Base-by-base conservation (phyloP, 768 basidiomycete species). In the Pleurotus sapidus region DNA sequence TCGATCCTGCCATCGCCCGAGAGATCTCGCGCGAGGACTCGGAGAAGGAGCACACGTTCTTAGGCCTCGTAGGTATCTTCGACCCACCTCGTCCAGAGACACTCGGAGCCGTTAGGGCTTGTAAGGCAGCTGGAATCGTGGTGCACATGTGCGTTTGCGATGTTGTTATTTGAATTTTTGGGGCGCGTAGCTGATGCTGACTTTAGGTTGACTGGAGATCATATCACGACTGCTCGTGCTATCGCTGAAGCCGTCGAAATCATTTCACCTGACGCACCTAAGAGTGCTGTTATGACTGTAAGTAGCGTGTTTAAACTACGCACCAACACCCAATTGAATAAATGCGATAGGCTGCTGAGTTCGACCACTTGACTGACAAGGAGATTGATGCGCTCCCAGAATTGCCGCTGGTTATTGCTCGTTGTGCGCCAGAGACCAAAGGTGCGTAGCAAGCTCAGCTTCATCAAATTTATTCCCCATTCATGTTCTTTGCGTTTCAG, bases 81-180 rank as follows among this genome's bases (percentile, higher is more conserved):
- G 83, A 84, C 62, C 83, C 83, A 12, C 82, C 82, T 14, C 74
- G 83, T 42, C 81, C 80, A 3, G 80, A 84, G 59, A 79, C 77
- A 4, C 67, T 76, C 5, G 77, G 75, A 1, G 80, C 83, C 37
- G 82, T 85, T 7, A 70, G 75, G 39, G 74, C 77, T 43, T 81
- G 77, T 67, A 75, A 77, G 57, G 69, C 73, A 53, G 83, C 83
- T 49, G 81, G 82, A 11, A 79, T 84, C 51, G 75, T 77, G n/a
- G 79, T 75, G 15, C 73, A 75, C 51, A 77, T 77, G 74, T 74
- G 55, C 8, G 64, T 62, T 1, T 9, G 9, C 9, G 0, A 7
- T n/a, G n/a, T 20, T 24, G 11, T 8, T 1, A 20, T 20, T 30
- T 20, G 42, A 38, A 42, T 25, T 12, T 20, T 15, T 24, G 2